Evolutionary conservation across 2,329 filamentous ascomycete genomes (phyloP).

Genomic region (Pyricularia sp.): DNA sequence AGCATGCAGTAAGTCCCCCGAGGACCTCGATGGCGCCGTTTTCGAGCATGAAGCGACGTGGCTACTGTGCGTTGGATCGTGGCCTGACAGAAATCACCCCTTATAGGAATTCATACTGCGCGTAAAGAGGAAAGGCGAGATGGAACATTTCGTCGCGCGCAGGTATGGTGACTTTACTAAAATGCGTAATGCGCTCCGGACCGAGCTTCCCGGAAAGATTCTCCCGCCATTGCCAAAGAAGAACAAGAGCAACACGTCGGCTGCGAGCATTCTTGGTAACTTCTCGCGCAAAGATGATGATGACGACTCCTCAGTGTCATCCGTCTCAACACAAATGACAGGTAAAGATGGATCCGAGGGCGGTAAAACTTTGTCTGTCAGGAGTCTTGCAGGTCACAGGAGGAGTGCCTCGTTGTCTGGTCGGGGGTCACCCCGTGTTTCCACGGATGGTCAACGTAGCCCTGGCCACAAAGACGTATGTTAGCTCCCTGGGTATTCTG

Average conservation of each 20-base stretch:
- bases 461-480: slow-evolving; percentile 1
- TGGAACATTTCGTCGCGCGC: slow-evolving; percentile 71
- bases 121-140: slow-evolving; percentile 66
- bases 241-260: slow-evolving; percentile 71
- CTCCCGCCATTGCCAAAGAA: slow-evolving; percentile 82
- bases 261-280: slow-evolving; percentile 44
- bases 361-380: slow-evolving; percentile 30
- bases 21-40: background rate
- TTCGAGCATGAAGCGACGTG: background rate
- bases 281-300: slow-evolving; percentile 56
- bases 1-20: slow-evolving; percentile 63
- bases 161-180: slow-evolving; percentile 82
- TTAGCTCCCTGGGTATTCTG: background rate
- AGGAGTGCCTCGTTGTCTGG: slow-evolving; percentile 27
- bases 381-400: slow-evolving; percentile 27
- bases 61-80: background rate
- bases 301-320: slow-evolving; percentile 73
- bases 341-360: slow-evolving; percentile 11
- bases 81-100: background rate
- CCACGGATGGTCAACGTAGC: slow-evolving; percentile 27
- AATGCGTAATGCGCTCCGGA: slow-evolving; percentile 69
- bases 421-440: slow-evolving; percentile 30
- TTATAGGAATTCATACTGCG: slow-evolving; percentile 77
- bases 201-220: slow-evolving; percentile 84
- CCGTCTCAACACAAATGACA: slow-evolving; percentile 60